A percentile compares a stretch with the other conserved stretches of the same genome.
Conservation (phyloP, 306 rosid genomes). For the Abrus pulchellus region DNA sequence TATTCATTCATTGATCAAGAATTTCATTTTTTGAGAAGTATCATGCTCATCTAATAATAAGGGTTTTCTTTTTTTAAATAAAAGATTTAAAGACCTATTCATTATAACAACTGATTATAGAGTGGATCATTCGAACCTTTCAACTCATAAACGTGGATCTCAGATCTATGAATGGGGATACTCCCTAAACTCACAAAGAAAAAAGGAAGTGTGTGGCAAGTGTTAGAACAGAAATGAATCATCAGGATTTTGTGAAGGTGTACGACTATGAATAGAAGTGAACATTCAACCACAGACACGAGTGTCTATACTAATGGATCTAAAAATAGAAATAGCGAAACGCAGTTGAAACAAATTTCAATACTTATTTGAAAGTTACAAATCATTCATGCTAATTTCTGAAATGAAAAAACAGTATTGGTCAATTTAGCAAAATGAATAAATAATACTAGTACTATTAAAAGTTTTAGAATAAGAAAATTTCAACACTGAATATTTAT, state of each 20-base stretch:
- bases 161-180: no score
- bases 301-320: neutral
- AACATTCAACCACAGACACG: neutral
- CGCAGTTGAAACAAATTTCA: constrained; percentile 12
- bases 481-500: neutral
- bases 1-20: no score
- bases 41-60: no score
- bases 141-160: no score
- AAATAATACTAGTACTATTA: neutral
- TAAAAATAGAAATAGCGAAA: constrained; percentile 1
- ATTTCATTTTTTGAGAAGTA: no score
- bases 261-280: neutral
- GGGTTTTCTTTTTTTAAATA: no score
- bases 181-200: no score
- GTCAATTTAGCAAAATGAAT: constrained; percentile 17
- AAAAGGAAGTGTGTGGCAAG: neutral
- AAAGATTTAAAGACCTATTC: no score
- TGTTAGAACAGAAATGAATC: neutral
- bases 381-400: constrained; percentile 2
- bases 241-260: constrained; percentile 25
- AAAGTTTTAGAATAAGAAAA: neutral
- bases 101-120: no score
- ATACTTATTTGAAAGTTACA: neutral
- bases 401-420: constrained; percentile 1
- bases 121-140: no score